phyloP scores from a whole-genome alignment of 495 filamentous ascomycete species.

The Penicillium silybi region DNA sequence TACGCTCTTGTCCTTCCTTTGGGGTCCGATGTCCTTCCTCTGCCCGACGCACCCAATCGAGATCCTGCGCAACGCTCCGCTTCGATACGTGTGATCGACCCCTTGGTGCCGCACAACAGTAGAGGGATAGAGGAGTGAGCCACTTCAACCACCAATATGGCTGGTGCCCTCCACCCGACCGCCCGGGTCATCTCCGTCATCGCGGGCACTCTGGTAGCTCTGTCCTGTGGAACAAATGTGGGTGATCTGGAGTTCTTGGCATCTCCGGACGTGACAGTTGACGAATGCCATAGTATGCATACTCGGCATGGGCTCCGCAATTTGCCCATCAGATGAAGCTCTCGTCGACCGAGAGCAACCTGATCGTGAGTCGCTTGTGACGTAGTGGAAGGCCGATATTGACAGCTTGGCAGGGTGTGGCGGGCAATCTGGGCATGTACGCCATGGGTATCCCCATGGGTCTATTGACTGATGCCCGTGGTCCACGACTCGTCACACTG shows the following conservation, averaged over 20 bases:
- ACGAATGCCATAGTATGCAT: conserved; percentile 72
- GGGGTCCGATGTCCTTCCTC: conserved; percentile 14
- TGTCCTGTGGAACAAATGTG: conserved; percentile 93
- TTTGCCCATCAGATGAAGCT: conserved; percentile 83
- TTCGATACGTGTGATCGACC: conserved; percentile 9
- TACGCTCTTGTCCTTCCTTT: conserved; percentile 1
- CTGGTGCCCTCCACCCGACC: conserved; percentile 24
- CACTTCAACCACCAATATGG: conserved; percentile 20
- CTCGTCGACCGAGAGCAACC: conserved; percentile 82
- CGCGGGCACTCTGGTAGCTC: conserved; percentile 78
- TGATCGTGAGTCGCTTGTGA: conserved; percentile 60
- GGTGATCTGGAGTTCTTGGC: conserved; percentile 22
- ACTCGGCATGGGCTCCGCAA: conserved; percentile 96
- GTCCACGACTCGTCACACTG: conserved; percentile 72
- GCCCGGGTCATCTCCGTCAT: conserved; percentile 69
- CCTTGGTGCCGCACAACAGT: background rate
- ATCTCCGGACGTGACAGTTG: conserved; percentile 5
- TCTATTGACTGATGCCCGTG: conserved; percentile 77
- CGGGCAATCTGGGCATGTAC: conserved; percentile 97
- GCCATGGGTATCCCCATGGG: conserved; percentile 85
- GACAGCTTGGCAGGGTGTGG: conserved; percentile 55
- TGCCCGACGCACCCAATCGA: background rate
- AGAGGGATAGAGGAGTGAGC: background rate
- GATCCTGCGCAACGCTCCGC: conserved; percentile 1
- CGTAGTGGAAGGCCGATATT: conserved; percentile 7